Evolutionary conservation across 1,284 basidiomycete species (phyloP).

Genomic region (Cutaneotrichosporon cavernicola): DNA sequence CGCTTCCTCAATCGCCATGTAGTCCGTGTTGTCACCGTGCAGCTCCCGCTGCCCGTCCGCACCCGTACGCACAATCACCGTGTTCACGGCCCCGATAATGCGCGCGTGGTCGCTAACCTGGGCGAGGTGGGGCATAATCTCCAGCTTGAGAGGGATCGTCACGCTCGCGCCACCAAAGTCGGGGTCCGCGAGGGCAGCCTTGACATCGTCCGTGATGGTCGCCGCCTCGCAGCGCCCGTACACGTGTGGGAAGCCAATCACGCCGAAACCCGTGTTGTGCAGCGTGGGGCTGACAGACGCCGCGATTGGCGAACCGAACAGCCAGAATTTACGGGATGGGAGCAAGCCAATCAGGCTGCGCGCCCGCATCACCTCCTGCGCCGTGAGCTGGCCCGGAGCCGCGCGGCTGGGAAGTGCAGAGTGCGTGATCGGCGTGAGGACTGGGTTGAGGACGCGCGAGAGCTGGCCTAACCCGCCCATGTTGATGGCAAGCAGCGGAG

Average conservation of each 20-base stretch:
- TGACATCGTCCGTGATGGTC: slow-evolving; percentile 66
- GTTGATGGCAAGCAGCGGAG: slow-evolving; percentile 90
- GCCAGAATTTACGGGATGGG: slow-evolving; percentile 70
- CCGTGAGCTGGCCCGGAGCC: slow-evolving; percentile 89
- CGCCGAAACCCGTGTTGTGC: slow-evolving; percentile 84
- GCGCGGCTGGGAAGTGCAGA: slow-evolving; percentile 75
- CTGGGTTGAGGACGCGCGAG: slow-evolving; percentile 80
- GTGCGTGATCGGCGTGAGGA: slow-evolving; percentile 88
- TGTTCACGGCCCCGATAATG: slow-evolving; percentile 89
- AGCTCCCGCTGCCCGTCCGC: slow-evolving; percentile 60
- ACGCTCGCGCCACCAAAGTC: slow-evolving; percentile 94
- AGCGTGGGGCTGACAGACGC: slow-evolving; percentile 89
- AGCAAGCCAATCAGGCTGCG: slow-evolving; percentile 77
- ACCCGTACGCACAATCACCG: slow-evolving; percentile 64
- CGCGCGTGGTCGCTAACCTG: slow-evolving; percentile 73
- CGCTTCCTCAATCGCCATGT: slow-evolving; percentile 74
- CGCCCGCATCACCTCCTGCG: slow-evolving; percentile 77
- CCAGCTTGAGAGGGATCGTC: slow-evolving; percentile 90
- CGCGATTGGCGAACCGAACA: slow-evolving; percentile 85
- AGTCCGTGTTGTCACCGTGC: slow-evolving; percentile 90
- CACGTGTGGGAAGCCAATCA: slow-evolving; percentile 76
- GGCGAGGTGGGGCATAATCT: slow-evolving; percentile 77
- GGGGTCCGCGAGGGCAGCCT: slow-evolving; percentile 62
- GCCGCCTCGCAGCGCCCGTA: slow-evolving; percentile 77
- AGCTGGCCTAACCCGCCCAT: slow-evolving; percentile 88